Evolutionary conservation across 2,329 filamentous ascomycete species (phyloP).

Genomic region (Mycosphaerelloides madeirae): DNA sequence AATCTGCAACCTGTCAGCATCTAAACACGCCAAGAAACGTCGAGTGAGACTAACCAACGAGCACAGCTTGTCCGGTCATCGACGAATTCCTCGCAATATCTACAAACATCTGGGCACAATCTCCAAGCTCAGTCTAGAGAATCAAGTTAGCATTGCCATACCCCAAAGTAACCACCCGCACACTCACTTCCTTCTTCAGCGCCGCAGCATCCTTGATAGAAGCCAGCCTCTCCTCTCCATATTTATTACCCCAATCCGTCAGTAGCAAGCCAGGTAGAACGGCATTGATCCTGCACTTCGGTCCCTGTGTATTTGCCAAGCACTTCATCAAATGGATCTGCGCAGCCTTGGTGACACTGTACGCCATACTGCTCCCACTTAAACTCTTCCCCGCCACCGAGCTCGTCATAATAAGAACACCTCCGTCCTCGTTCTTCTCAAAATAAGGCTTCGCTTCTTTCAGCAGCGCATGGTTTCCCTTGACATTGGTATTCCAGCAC

Average conservation of each 20-base stretch:
- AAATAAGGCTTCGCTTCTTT: conserved; percentile 52
- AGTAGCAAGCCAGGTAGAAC: conserved; percentile 60
- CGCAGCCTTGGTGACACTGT: conserved; percentile 72
- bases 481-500: conserved; percentile 61
- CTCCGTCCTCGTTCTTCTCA: conserved; percentile 58
- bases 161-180: background rate
- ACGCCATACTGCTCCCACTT: conserved; percentile 60
- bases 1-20: conserved; percentile 4
- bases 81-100: conserved; percentile 52
- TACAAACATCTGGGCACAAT: conserved; percentile 53
- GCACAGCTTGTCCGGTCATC: conserved; percentile 45
- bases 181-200: conserved; percentile 55
- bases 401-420: conserved; percentile 59
- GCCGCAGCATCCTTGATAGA: conserved; percentile 51
- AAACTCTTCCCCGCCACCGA: conserved; percentile 54
- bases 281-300: conserved; percentile 60
- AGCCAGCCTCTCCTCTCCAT: conserved; percentile 52
- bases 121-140: conserved; percentile 45
- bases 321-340: conserved; percentile 63
- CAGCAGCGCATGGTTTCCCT: conserved; percentile 30
- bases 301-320: conserved; percentile 57
- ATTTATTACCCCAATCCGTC: conserved; percentile 57
- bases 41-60: conserved; percentile 34
- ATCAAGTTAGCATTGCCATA: background rate
- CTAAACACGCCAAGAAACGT: background rate